A percentile compares a stretch with the other conserved stretches of the same genome.
phyloP scores from a whole-genome alignment of 805 yeast genomes.

The Starmera quercuum region DNA sequence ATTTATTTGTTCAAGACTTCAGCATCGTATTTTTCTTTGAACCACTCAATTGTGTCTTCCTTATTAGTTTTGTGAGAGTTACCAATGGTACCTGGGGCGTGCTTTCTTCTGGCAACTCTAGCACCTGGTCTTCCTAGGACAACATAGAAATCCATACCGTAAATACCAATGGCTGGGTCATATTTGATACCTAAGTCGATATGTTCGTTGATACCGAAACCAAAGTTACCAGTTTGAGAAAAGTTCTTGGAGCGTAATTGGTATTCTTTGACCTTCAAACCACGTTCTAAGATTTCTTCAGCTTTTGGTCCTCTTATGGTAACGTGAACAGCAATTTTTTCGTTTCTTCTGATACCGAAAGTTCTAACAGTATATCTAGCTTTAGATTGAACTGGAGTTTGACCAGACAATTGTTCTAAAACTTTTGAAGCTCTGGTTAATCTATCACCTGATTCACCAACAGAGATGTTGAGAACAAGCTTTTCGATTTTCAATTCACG shows the following conservation, averaged over 20 bases:
- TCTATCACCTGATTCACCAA: conserved; percentile 99
- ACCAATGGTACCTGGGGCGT: conserved; percentile 83
- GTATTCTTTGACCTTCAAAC: conserved; percentile 99
- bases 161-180: conserved; percentile 98
- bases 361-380: conserved; percentile 99
- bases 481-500: conserved; percentile 99
- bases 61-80: conserved; percentile 85
- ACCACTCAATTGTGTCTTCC: conserved; percentile 96
- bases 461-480: conserved; percentile 99
- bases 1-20: conserved; percentile 80
- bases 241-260: conserved; percentile 92
- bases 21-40: conserved; percentile 99
- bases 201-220: conserved; percentile 99
- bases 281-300: conserved; percentile 99
- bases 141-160: conserved; percentile 99
- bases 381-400: conserved; percentile 99
- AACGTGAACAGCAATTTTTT: conserved; percentile 98
- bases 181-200: conserved; percentile 99
- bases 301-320: conserved; percentile 99
- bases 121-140: conserved; percentile 99
- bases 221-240: conserved; percentile 99
- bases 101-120: conserved; percentile 98
- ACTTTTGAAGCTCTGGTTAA: conserved; percentile 99
- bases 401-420: conserved; percentile 99
- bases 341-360: conserved; percentile 99